These are phyloP conservation scores for Stephania cephalantha DNA, from an alignment of 164 flowering plant genomes.

Conservation along the genomic window DNA sequence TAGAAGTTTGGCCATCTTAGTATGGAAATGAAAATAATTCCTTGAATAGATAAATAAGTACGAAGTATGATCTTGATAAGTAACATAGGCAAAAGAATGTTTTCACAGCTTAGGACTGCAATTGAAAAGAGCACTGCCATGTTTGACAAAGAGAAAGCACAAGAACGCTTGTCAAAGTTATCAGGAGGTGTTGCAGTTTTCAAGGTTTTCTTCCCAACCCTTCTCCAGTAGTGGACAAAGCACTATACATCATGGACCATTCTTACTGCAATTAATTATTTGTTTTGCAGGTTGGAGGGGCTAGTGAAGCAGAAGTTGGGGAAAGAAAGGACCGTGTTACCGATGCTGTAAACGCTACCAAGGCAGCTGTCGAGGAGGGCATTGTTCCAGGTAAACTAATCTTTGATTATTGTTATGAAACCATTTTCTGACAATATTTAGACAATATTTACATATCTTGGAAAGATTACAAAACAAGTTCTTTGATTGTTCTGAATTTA, in stretches of 20 bases:
- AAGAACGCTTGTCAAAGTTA: slow-evolving; percentile 71
- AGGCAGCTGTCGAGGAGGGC: slow-evolving; percentile 93
- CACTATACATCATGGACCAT: neutral
- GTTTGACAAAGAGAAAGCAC: slow-evolving; percentile 88
- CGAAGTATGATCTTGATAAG: no score
- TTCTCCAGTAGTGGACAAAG: neutral
- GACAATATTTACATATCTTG: neutral
- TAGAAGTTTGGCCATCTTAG: no score
- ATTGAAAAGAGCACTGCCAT: slow-evolving; percentile 55
- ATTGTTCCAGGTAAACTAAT: slow-evolving; percentile 65
- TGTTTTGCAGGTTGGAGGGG: slow-evolving; percentile 67
- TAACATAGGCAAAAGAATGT: neutral
- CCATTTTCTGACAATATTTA: neutral
- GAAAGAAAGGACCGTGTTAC: slow-evolving; percentile 82
- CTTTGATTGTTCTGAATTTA: neutral
- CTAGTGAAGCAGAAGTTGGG: slow-evolving; percentile 82
- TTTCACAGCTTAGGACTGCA: slow-evolving; percentile 48
- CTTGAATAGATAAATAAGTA: neutral
- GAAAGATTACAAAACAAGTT: neutral
- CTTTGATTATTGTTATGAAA: neutral
- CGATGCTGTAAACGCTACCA: slow-evolving; percentile 83
- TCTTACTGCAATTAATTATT: slow-evolving; percentile 3
- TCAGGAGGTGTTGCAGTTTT: slow-evolving; percentile 89
- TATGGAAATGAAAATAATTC: no score
- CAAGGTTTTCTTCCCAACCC: slow-evolving; percentile 39